Base-by-base conservation (phyloP, 768 basidiomycete species). In the Austroboletus eburneus region DNA sequence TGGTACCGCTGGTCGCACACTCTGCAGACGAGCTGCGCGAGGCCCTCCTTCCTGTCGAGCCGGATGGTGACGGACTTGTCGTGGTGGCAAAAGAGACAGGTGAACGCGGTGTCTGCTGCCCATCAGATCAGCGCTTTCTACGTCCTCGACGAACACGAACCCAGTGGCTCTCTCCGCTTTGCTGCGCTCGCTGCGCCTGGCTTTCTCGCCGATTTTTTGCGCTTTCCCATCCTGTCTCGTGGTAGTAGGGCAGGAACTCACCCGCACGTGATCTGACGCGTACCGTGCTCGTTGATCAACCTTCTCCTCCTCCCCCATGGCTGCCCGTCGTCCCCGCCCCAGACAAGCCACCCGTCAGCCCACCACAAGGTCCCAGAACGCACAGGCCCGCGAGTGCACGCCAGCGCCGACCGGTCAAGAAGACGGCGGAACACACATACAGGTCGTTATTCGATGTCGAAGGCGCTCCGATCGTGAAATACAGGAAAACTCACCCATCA, bases 391-490 rank as follows among this genome's bases (percentile, higher is more conserved):
- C n/a, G n/a, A n/a, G n/a, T n/a, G n/a, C n/a, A n/a, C n/a, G n/a
- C 39, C 60, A 18, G 73, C 73, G 30, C 45, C 59, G 13, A 35
- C 24, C 45, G 50, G 48, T 20, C 57, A 55, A 5, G 69, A 65
- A n/a, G 80, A 78, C 21, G 59, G 72, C 4, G 91, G 88, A 62
- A 82, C 81, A 8, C 91, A 96, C 59, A 98, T 99, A 12, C 87
- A 91, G 65, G 95, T 99, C 16, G 90, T 92, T 9, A 80, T 98
- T 38, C 81, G 95, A 16, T 95, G 89, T 64, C 76, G 95, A 61
- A 81, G 81, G 27, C 84, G 92, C 22, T 93, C 91, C 2, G 80
- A 88, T 45, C 81, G 83, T 47, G 94, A 97, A 66, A 76, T 93
- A 3, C 75, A 84, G 39, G 86, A 91, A 48, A 85, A 84, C 49